Base-by-base conservation (phyloP, 192 early-diverging fungal species). In the Coemansia erecta region DNA sequence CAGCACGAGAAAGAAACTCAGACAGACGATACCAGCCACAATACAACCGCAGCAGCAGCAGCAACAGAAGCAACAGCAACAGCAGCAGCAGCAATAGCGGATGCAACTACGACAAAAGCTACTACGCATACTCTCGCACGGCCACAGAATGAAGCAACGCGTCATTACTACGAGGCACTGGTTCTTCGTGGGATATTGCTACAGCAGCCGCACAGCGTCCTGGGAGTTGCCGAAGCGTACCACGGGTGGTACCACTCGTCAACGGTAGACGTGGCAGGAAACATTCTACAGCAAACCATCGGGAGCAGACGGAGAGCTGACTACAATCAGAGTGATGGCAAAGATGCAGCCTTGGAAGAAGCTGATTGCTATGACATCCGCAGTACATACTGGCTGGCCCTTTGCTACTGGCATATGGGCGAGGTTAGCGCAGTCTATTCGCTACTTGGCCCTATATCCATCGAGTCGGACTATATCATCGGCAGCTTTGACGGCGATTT, bases 391-490 rank as follows among this genome's bases (percentile, higher is more conserved):
- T 79, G 70, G 76, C 61, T 79, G 56, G 76, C 63, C 43, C 63
- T 73, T n/a, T 73, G 76, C 45, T 58, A 79, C 46, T 79, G 76
- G 76, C 70, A 79, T 21, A 31, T 79, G 23, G 76, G 76, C 51
- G 76, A 79, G 28, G 60, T 69, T 5, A 69, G 62, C 48, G 43
- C 70, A 1, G 66, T 56, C 0, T 70, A 79, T 23, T 44, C 70
- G 21, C 59, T 79, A 33, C 56, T 79, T 5, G 43, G 51, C 8
- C 55, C 66, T 14, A 26, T 65, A n/a, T n/a, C 56, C 1, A 42
- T 69, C 13, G 76, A 79, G 40, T 19, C 54, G 7, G 76, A 79
- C 9, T 63, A 63, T 17, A 62, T 79, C 5, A 37, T 70, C 13
- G 70, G 66, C 2, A 17, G 35, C 18, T 59, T 60, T 21, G 62